phyloP scores from a whole-genome alignment of 176 grass and related monocot genomes.

The Themeda triandra region DNA sequence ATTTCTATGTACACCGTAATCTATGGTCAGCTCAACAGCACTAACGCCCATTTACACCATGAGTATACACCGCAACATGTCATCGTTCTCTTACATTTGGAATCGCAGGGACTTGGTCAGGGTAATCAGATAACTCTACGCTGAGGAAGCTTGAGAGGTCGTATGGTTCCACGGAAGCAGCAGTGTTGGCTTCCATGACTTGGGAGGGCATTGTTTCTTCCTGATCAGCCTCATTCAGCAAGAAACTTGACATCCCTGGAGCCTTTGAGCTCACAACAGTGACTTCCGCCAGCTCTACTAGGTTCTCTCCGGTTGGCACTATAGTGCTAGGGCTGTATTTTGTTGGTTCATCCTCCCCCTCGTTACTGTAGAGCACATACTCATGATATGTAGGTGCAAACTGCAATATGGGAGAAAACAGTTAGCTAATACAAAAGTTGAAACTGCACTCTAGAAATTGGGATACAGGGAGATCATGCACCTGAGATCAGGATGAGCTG shows the following conservation, averaged over 20 bases:
- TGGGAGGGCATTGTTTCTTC: constrained; percentile 53
- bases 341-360: constrained; percentile 43
- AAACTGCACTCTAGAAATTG: neutral
- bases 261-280: constrained; percentile 21
- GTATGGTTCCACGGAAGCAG: constrained; percentile 35
- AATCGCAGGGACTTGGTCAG: constrained; percentile 46
- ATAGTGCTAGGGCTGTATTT: constrained; percentile 74
- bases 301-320: constrained; percentile 54
- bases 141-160: constrained; percentile 43
- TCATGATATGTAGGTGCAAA: constrained; percentile 96
- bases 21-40: constrained; percentile 11
- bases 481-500: neutral
- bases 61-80: constrained; percentile 6
- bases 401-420: constrained; percentile 24
- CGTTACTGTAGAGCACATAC: constrained; percentile 80
- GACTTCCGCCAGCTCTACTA: constrained; percentile 54
- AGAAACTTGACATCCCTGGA: constrained; percentile 15
- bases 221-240: constrained; percentile 27
- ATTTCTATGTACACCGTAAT: constrained; percentile 39
- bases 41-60: neutral
- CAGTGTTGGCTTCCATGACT: constrained; percentile 34
- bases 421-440: neutral
- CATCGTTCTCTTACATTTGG: constrained; percentile 20
- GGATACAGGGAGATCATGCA: neutral
- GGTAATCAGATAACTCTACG: constrained; percentile 52